A percentile compares a stretch with the other conserved stretches of the same genome.
These are phyloP conservation scores for Kazachstania bromeliacearum DNA, from an alignment of 805 yeast species.

Conservation along the genomic window DNA sequence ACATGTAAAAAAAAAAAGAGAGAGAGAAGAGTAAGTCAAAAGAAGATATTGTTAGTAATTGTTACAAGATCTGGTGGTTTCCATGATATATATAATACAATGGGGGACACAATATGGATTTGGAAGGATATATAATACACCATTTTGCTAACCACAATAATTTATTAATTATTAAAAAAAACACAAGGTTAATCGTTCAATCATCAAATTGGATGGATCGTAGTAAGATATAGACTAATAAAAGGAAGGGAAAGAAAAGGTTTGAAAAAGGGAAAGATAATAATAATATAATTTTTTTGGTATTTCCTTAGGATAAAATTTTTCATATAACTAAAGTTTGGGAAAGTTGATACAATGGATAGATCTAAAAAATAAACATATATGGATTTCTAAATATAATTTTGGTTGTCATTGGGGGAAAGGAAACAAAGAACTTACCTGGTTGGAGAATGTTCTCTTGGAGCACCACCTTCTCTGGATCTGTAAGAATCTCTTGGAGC, in stretches of 20 bases:
- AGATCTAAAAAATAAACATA: no score
- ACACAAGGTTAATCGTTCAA: no score
- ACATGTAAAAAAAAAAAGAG: neutral
- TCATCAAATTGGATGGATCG: no score
- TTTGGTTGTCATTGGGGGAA: neutral
- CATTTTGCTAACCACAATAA: no score
- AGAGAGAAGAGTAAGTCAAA: neutral
- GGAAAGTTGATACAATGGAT: neutral
- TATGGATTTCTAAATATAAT: neutral
- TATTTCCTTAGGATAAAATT: neutral
- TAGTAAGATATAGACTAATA: no score
- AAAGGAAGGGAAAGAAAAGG: neutral
- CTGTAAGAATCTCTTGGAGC: slow-evolving; percentile 25
- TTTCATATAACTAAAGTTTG: neutral
- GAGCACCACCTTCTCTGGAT: slow-evolving; percentile 13
- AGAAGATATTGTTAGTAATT: neutral
- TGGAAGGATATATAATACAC: neutral
- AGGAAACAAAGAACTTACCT: slow-evolving; percentile 36
- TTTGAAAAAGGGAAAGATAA: neutral
- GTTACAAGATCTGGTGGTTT: neutral
- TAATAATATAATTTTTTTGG: neutral
- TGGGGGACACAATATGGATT: neutral
- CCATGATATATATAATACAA: neutral
- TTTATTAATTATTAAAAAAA: no score
- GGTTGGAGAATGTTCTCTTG: slow-evolving; percentile 68